Evolutionary conservation across 108 stramenopile genomes (phyloP).

Genomic region (Hondaea fermentalgiana): DNA sequence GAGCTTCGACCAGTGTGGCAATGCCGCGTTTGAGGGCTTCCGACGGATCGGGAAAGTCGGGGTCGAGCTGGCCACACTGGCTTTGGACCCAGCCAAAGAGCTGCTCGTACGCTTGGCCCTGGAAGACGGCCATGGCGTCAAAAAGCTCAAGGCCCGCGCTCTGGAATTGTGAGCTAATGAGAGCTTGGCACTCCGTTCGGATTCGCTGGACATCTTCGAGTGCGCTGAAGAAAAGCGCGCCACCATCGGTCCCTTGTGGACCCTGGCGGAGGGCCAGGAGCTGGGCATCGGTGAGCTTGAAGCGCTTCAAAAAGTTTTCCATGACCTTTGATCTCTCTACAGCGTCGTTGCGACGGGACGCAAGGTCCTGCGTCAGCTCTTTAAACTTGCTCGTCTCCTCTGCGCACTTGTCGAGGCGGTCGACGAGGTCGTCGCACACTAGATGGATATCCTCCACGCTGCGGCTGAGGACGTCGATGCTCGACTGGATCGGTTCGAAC

Average conservation of each 20-base stretch:
- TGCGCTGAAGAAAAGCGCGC: not conserved
- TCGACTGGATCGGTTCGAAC: not conserved
- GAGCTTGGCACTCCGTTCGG: not conserved
- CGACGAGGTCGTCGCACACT: not conserved
- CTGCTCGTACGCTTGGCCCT: not conserved
- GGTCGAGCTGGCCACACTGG: not conserved
- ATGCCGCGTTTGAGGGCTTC: not conserved
- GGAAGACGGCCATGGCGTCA: not conserved
- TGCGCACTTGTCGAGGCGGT: not conserved
- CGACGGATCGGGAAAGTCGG: not conserved
- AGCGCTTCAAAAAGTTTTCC: not conserved
- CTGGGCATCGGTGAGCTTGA: not conserved
- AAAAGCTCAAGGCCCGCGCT: not conserved
- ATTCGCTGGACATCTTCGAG: conserved; percentile 17
- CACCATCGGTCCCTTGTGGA: not conserved
- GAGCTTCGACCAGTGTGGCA: not conserved
- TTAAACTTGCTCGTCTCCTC: not conserved
- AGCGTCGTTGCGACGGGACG: not conserved
- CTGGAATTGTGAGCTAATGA: conserved; percentile 17
- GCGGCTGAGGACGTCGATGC: not conserved
- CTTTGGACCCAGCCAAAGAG: conserved; percentile 9
- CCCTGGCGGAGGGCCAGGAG: not conserved
- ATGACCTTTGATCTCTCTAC: not conserved
- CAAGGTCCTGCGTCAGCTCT: not conserved
- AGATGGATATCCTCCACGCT: not conserved